phyloP scores from a whole-genome alignment of 495 filamentous ascomycete species.

The Neurospora tetrasperma region DNA sequence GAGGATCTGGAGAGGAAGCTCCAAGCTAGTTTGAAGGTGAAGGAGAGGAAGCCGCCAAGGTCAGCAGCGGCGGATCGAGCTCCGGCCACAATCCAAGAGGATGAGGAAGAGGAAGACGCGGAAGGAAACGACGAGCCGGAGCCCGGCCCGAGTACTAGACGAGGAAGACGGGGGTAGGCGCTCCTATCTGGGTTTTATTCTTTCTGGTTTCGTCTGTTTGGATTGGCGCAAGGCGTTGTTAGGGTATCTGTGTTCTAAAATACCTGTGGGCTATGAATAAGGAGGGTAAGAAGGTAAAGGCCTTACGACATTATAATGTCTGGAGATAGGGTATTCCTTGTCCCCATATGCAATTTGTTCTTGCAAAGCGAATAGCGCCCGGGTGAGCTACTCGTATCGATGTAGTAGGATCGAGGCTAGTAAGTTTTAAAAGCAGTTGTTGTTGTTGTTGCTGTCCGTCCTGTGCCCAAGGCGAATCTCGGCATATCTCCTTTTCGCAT shows the following conservation, averaged over 20 bases:
- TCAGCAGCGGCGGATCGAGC: background rate
- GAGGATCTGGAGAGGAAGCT: slow-evolving; percentile 45
- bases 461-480: background rate
- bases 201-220: background rate
- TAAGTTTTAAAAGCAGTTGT: background rate
- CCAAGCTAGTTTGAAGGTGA: slow-evolving; percentile 42
- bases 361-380: background rate
- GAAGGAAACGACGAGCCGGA: slow-evolving; percentile 9
- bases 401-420: background rate
- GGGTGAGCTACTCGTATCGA: background rate
- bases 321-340: background rate
- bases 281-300: background rate
- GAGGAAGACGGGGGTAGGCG: slow-evolving; percentile 8
- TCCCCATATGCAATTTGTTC: background rate
- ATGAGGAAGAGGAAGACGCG: slow-evolving; percentile 9
- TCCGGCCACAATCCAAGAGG: slow-evolving; percentile 5
- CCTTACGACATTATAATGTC: background rate
- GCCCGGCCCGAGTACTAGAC: slow-evolving; percentile 14
- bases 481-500: background rate
- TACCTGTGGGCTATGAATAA: background rate
- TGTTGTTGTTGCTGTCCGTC: background rate
- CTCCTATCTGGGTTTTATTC: background rate
- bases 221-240: background rate
- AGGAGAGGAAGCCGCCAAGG: slow-evolving; percentile 21
- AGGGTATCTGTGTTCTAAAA: background rate